These are phyloP conservation scores for Gaeumannomyces sp. DNA, from an alignment of 2,329 filamentous ascomycete species.

Conservation along the genomic window DNA sequence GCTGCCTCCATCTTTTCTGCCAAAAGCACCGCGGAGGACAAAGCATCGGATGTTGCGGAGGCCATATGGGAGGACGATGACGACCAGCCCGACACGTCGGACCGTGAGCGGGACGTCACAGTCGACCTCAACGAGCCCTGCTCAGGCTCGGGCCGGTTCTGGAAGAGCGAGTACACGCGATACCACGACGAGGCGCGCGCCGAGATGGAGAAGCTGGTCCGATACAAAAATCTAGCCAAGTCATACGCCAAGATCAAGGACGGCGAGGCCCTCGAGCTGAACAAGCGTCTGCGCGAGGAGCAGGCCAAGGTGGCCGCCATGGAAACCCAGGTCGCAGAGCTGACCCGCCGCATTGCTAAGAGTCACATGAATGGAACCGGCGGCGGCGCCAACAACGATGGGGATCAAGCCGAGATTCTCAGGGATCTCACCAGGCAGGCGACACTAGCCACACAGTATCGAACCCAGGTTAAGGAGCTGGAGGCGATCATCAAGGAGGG, in stretches of 20 bases:
- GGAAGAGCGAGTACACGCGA: constrained; percentile 70
- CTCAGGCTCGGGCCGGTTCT: constrained; percentile 70
- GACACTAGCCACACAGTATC: constrained; percentile 50
- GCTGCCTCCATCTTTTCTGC: neutral
- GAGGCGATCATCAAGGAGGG: constrained; percentile 42
- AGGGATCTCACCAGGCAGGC: constrained; percentile 53
- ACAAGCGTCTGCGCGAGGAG: constrained; percentile 61
- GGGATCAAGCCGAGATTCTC: constrained; percentile 41
- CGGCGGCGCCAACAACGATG: constrained; percentile 19
- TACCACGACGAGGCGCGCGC: constrained; percentile 67
- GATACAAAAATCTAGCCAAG: constrained; percentile 74
- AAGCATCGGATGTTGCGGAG: constrained; percentile 22
- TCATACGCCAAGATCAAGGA: constrained; percentile 75
- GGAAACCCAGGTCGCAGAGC: constrained; percentile 55
- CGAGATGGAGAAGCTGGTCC: constrained; percentile 71
- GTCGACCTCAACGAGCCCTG: constrained; percentile 67
- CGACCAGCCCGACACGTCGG: constrained; percentile 26
- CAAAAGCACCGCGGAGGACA: constrained; percentile 12
- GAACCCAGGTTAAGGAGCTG: constrained; percentile 52
- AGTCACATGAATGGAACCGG: constrained; percentile 27
- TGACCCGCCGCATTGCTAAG: constrained; percentile 49
- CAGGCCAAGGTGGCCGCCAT: constrained; percentile 58
- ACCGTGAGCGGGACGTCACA: constrained; percentile 50
- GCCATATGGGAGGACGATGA: constrained; percentile 27
- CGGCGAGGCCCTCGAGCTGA: constrained; percentile 59